These are phyloP conservation scores for Xylaria telfairii DNA, from an alignment of 495 filamentous ascomycete genomes.

Conservation along the genomic window DNA sequence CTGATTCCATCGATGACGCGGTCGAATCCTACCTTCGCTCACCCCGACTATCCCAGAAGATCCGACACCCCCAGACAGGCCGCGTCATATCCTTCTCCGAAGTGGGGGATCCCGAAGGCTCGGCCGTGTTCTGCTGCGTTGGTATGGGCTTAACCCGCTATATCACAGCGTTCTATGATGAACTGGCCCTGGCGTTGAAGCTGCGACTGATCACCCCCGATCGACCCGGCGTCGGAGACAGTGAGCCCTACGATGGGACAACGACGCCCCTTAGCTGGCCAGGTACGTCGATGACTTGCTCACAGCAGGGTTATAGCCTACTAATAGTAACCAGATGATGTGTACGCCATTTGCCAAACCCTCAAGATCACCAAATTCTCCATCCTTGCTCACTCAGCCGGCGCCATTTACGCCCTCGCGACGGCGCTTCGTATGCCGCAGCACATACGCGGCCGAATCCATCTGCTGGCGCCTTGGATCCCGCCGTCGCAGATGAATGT, in stretches of 20 bases:
- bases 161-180: slow-evolving; percentile 96
- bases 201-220: slow-evolving; percentile 92
- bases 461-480: slow-evolving; percentile 97
- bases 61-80: slow-evolving; percentile 81
- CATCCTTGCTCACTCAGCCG: slow-evolving; percentile 95
- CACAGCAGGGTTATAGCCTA: slow-evolving; percentile 10
- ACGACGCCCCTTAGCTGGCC: slow-evolving; percentile 94
- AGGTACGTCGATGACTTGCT: slow-evolving; percentile 54
- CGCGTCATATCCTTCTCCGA: slow-evolving; percentile 95
- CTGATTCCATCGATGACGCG: slow-evolving; percentile 86
- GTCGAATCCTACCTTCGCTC: slow-evolving; percentile 86
- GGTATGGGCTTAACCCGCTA: slow-evolving; percentile 98
- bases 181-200: slow-evolving; percentile 86
- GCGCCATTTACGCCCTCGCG: slow-evolving; percentile 95
- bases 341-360: slow-evolving; percentile 90
- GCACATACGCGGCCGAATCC: slow-evolving; percentile 92
- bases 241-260: slow-evolving; percentile 81
- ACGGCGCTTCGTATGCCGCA: slow-evolving; percentile 96
- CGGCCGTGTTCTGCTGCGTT: slow-evolving; percentile 94
- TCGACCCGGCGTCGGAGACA: slow-evolving; percentile 92
- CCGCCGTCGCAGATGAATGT: slow-evolving; percentile 94
- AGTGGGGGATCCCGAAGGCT: slow-evolving; percentile 90
- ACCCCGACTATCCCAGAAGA: slow-evolving; percentile 83
- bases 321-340: slow-evolving; percentile 70
- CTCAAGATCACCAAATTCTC: slow-evolving; percentile 96